Evolutionary conservation across 2,329 filamentous ascomycete genomes (phyloP).

Genomic region (Verticillium albo-atrum): DNA sequence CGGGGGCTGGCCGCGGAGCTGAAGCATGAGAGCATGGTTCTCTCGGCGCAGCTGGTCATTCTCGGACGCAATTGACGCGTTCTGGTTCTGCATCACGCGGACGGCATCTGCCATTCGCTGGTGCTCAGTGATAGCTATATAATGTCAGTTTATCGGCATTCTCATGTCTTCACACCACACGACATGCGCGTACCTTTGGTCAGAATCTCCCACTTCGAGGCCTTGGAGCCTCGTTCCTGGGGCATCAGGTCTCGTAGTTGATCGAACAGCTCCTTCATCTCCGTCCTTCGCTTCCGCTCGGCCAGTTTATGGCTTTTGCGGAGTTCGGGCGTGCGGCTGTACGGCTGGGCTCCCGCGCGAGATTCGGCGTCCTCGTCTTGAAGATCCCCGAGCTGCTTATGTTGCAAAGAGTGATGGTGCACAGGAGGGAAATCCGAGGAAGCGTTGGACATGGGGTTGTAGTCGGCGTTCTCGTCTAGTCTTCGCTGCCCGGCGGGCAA

Average conservation of each 20-base stretch:
- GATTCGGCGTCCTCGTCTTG: conserved; percentile 53
- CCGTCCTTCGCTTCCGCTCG: conserved; percentile 75
- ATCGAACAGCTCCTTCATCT: conserved; percentile 87
- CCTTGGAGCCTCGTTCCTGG: conserved; percentile 76
- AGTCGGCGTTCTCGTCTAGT: conserved; percentile 57
- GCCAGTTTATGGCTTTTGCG: conserved; percentile 82
- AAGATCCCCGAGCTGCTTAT: conserved; percentile 65
- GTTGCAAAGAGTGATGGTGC: conserved; percentile 74
- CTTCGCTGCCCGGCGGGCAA: conserved; percentile 68
- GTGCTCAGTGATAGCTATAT: conserved; percentile 57
- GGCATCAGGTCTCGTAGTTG: conserved; percentile 74
- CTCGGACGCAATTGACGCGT: conserved; percentile 35
- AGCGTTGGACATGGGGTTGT: conserved; percentile 40
- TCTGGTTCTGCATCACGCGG: conserved; percentile 41
- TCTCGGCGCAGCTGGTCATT: conserved; percentile 46
- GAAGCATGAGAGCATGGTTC: conserved; percentile 40
- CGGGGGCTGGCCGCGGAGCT: conserved; percentile 28
- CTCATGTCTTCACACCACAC: background rate
- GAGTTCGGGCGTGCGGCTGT: conserved; percentile 77
- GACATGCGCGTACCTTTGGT: conserved; percentile 66
- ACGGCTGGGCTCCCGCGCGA: conserved; percentile 61
- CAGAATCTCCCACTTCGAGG: conserved; percentile 85
- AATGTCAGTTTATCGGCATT: conserved; percentile 2
- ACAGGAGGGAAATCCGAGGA: conserved; percentile 53
- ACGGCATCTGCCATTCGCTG: conserved; percentile 48